Conservation (phyloP, 2,329 filamentous ascomycete species). For the Graphilbum ipis-grandicollis region DNA sequence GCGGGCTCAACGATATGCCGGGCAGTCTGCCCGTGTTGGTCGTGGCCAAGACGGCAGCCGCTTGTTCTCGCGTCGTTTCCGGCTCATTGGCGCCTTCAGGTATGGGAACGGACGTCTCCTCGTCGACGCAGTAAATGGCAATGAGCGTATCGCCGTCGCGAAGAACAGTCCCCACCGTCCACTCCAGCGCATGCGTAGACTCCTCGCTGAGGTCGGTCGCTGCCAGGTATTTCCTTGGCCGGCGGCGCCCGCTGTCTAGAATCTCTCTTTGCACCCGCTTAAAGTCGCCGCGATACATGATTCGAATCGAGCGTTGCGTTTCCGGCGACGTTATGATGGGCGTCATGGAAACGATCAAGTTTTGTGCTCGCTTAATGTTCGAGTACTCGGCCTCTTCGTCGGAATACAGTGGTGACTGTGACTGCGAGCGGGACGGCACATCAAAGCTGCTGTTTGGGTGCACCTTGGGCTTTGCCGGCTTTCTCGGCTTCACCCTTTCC, state of each 20-base stretch:
- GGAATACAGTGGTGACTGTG: slow-evolving; percentile 49
- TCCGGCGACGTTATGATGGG: slow-evolving; percentile 60
- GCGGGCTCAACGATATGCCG: slow-evolving; percentile 6
- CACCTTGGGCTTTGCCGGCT: slow-evolving; percentile 37
- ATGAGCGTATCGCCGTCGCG: slow-evolving; percentile 88
- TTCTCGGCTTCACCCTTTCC: slow-evolving; percentile 36
- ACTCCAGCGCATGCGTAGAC: slow-evolving; percentile 86
- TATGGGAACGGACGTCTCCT: slow-evolving; percentile 52
- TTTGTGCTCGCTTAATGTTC: slow-evolving; percentile 78
- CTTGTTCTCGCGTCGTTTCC: slow-evolving; percentile 60
- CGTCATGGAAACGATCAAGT: slow-evolving; percentile 64
- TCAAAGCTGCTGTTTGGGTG: slow-evolving; percentile 82
- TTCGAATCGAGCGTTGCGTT: slow-evolving; percentile 67
- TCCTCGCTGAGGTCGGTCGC: slow-evolving; percentile 90
- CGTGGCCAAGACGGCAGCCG: slow-evolving; percentile 51
- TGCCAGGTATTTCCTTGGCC: slow-evolving; percentile 82
- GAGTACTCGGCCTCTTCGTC: slow-evolving; percentile 73
- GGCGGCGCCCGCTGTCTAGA: slow-evolving; percentile 52
- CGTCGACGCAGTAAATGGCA: slow-evolving; percentile 84
- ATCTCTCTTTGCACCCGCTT: slow-evolving; percentile 57
- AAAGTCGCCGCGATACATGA: slow-evolving; percentile 82
- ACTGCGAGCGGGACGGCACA: slow-evolving; percentile 36
- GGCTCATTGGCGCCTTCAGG: slow-evolving; percentile 36
- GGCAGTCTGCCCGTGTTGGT: slow-evolving; percentile 20
- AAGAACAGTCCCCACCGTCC: slow-evolving; percentile 90